Percentiles rank a stretch among this genome's conserved stretches.
These are phyloP conservation scores for Phytopythium kandeliae DNA, from an alignment of 352 stramenopile genomes.

Conservation along the genomic window DNA sequence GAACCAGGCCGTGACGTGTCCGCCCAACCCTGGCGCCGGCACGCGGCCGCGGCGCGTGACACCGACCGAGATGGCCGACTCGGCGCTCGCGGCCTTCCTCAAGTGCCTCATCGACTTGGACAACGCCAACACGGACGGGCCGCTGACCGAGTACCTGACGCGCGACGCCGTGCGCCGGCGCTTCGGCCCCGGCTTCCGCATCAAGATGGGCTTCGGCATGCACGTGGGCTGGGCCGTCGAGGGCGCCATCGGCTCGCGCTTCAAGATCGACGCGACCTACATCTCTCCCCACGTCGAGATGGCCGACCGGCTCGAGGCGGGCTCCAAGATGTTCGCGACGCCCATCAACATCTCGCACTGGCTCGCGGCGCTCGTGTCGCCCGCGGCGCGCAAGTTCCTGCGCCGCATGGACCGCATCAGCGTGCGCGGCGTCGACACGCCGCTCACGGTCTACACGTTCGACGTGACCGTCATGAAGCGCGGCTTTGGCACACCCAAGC, in stretches of 20 bases:
- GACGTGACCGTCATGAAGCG: slow-evolving; percentile 79
- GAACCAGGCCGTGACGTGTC: slow-evolving; percentile 65
- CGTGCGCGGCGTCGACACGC: slow-evolving; percentile 72
- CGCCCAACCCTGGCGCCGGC: slow-evolving; percentile 55
- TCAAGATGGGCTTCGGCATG: slow-evolving; percentile 94
- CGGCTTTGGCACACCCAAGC: slow-evolving; percentile 68
- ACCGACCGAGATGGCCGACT: slow-evolving; percentile 90
- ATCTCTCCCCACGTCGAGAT: slow-evolving; percentile 94
- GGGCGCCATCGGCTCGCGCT: slow-evolving; percentile 92
- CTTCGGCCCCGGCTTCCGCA: slow-evolving; percentile 73
- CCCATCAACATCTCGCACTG: slow-evolving; percentile 85
- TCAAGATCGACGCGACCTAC: slow-evolving; percentile 98
- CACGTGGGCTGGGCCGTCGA: slow-evolving; percentile 96
- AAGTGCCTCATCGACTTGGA: slow-evolving; percentile 91
- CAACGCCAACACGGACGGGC: slow-evolving; percentile 73
- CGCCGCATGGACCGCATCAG: slow-evolving; percentile 86
- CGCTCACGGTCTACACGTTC: slow-evolving; percentile 84
- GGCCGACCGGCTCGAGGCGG: slow-evolving; percentile 92
- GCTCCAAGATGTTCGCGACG: slow-evolving; percentile 90
- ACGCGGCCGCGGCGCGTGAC: slow-evolving; percentile 64
- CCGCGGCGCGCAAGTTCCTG: slow-evolving; percentile 60
- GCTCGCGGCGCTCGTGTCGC: slow-evolving; percentile 66
- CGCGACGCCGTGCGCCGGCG: slow-evolving; percentile 75
- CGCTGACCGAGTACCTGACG: slow-evolving; percentile 63
- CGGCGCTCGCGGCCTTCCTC: slow-evolving; percentile 92